Evolutionary conservation across 768 basidiomycete genomes (phyloP).

Genomic region (Rhizopogon salebrosus): DNA sequence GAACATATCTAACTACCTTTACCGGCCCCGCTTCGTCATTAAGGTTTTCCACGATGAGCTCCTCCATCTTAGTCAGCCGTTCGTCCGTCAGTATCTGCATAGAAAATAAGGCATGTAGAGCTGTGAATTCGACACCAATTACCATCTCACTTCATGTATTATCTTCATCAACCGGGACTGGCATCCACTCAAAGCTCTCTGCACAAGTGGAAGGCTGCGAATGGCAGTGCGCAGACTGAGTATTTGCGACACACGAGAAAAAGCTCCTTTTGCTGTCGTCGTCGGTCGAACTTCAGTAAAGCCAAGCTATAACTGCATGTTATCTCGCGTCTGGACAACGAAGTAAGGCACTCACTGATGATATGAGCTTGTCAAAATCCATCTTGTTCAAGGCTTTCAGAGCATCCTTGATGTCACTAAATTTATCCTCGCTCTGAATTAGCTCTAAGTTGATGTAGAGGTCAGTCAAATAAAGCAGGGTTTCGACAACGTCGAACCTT

Average conservation of each 20-base stretch:
- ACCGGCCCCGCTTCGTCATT: slow-evolving; percentile 64
- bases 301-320: slow-evolving; percentile 46
- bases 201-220: slow-evolving; percentile 57
- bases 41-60: slow-evolving; percentile 52
- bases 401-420: slow-evolving; percentile 60
- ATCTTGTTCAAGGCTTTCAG: slow-evolving; percentile 70
- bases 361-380: slow-evolving; percentile 86
- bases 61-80: slow-evolving; percentile 58
- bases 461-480: neutral
- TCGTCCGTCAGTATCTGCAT: slow-evolving; percentile 71
- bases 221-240: slow-evolving; percentile 74
- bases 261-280: slow-evolving; percentile 57
- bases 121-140: neutral
- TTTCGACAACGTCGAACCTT: slow-evolving; percentile 41
- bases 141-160: slow-evolving; percentile 51
- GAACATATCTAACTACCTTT: slow-evolving; percentile 41
- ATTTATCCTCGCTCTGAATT: slow-evolving; percentile 69
- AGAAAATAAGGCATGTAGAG: neutral
- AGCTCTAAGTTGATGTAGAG: slow-evolving; percentile 46
- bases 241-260: slow-evolving; percentile 70
- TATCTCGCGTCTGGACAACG: neutral
- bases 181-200: slow-evolving; percentile 54
- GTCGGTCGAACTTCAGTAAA: slow-evolving; percentile 53
- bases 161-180: slow-evolving; percentile 57
- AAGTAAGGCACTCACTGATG: slow-evolving; percentile 41